Percentiles rank a stretch among this genome's conserved stretches.
These are phyloP conservation scores for Coemansia sp. DNA, from an alignment of 192 early-diverging fungal species.

Conservation along the genomic window DNA sequence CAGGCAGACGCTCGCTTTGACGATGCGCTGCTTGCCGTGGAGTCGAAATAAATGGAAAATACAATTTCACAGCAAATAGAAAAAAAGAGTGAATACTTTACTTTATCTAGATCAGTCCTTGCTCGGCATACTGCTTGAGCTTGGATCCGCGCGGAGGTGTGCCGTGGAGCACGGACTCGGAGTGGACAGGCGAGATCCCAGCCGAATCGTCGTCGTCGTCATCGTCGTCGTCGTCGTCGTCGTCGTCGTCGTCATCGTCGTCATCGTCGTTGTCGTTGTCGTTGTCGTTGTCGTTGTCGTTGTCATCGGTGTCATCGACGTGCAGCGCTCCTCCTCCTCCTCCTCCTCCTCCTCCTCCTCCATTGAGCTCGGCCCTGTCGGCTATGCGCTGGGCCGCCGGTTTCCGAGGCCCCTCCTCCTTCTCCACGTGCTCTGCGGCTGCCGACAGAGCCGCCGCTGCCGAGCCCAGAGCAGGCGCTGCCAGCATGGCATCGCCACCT, in stretches of 20 bases:
- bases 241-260: slow-evolving; percentile 6
- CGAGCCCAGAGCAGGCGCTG: not conserved
- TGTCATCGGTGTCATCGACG: slow-evolving; percentile 2
- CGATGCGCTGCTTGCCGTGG: not conserved
- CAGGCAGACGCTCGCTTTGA: not conserved
- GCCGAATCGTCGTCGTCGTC: slow-evolving; percentile 27
- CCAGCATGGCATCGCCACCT: not conserved
- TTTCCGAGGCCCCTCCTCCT: no score
- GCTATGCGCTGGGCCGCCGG: slow-evolving; percentile 19
- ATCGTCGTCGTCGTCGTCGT: slow-evolving; percentile 36
- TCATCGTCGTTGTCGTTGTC: slow-evolving; percentile 34
- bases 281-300: slow-evolving; percentile 29
- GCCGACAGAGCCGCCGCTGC: not conserved
- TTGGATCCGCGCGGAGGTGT: slow-evolving; percentile 41
- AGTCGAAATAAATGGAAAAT: not conserved
- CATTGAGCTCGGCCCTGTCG: slow-evolving; percentile 24
- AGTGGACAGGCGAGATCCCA: slow-evolving; percentile 1
- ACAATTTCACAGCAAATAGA: not conserved
- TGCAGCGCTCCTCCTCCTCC: no score
- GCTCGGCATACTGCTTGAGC: slow-evolving; percentile 26
- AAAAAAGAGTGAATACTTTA: no score
- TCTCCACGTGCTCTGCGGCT: not conserved
- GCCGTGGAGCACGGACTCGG: slow-evolving; percentile 30
- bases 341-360: no score
- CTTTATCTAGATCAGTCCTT: slow-evolving; percentile 4